Percentiles rank a stretch among this genome's conserved stretches.
These are phyloP conservation scores for Candida anglica DNA, from an alignment of 805 yeast genomes.

Conservation along the genomic window DNA sequence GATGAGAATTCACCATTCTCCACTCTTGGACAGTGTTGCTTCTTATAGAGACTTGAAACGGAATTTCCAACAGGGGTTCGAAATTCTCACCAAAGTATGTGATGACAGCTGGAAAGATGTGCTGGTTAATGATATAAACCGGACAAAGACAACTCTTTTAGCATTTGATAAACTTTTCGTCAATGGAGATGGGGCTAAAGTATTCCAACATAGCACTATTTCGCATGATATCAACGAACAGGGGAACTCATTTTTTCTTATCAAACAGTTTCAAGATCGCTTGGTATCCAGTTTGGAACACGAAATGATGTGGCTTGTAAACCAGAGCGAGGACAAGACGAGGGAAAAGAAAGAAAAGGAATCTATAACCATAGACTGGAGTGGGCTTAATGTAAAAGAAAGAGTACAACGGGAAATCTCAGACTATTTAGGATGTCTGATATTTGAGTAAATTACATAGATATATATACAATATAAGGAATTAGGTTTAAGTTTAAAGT, in stretches of 20 bases:
- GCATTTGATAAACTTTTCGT: not conserved
- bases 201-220: not conserved
- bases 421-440: slow-evolving; percentile 1
- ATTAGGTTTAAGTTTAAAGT: not conserved
- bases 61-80: slow-evolving; percentile 18
- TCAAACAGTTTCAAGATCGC: slow-evolving; percentile 30
- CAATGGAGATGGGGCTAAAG: not conserved
- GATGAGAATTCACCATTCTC: slow-evolving; percentile 28
- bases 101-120: not conserved
- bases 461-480: too few relatives aligned
- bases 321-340: slow-evolving; percentile 20
- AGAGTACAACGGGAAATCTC: not conserved
- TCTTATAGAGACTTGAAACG: slow-evolving; percentile 22
- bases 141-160: not conserved
- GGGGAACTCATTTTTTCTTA: slow-evolving; percentile 20
- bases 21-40: slow-evolving; percentile 18
- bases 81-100: not conserved
- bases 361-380: too few relatives aligned
- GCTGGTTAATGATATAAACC: not conserved
- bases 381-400: slow-evolving; percentile 3
- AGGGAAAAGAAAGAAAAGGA: slow-evolving; percentile 6
- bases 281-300: slow-evolving; percentile 32
- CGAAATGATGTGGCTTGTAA: slow-evolving; percentile 38
- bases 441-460: slow-evolving; percentile 1
- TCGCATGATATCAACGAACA: not conserved